Base-by-base conservation (phyloP, 371 early-diverging fungal genomes). In the Dentiscutata heterogama region DNA sequence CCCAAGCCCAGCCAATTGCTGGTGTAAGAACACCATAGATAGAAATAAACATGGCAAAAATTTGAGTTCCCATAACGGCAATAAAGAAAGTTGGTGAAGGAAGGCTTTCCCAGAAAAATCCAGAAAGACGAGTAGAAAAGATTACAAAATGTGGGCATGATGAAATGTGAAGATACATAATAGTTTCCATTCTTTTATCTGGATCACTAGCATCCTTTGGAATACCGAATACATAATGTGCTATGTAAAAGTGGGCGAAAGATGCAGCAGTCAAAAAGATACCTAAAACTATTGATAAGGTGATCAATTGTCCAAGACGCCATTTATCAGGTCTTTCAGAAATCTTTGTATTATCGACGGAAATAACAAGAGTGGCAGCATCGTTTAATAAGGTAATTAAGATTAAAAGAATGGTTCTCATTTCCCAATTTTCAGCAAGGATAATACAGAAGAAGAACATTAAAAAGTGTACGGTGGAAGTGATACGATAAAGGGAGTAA, bases 111-210 rank as follows among this genome's bases (percentile, higher is more conserved):
- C 95, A 97, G 90, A 96, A 96, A 87, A 93, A 94, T n/a, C 93
- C 92, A n/a, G 94, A 89, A 20, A 97, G 86, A 82, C 98, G 93
- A 11, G 98, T 98, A n/a, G 97, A 96, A 86, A 98, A 98, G 86
- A 98, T 98, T 39, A 96, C 95, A 89, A 98, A 98, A 88, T 98
- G 97, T 65, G 98, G 98, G 76, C 94, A 94, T 13, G 93, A 95
- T 11, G 95, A 95, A 81, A 96, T 93, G 84, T 96, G 93, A 64
- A 96, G 90, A 88, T 96, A 96, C 91, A 96, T 95, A 88, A 96
- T 91, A 68, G 94, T 89, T 83, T 94, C 86, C 81, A 80, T 54
- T 63, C 82, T 83, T 25, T 84, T 60, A 60, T 85, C 83, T 27
- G n/a, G n/a, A n/a, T 78, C 74, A 46, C 10, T 11, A 46, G 6